Percentiles rank a stretch among this genome's conserved stretches.
Conservation (phyloP, 2,329 filamentous ascomycete genomes). For the Huntiella savannae region DNA sequence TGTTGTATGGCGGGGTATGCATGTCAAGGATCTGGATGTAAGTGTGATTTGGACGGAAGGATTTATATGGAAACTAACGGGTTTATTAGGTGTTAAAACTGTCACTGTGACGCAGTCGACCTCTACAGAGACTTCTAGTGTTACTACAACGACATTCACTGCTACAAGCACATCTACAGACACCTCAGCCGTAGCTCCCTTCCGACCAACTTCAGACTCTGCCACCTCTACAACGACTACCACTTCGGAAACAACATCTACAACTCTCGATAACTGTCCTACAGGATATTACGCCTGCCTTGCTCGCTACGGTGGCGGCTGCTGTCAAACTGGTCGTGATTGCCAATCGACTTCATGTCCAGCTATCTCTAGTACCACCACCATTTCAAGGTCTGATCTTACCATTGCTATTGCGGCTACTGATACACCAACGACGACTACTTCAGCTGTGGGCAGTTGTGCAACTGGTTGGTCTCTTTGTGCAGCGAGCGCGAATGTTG, state of each 20-base stretch:
- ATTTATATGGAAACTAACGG: not conserved
- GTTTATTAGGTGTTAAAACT: conserved; percentile 6
- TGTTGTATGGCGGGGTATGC: conserved; percentile 57
- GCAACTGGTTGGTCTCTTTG: conserved; percentile 66
- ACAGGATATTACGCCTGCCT: conserved; percentile 84
- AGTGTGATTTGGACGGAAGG: conserved; percentile 18
- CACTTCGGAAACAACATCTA: conserved; percentile 21
- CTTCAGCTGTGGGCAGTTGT: conserved; percentile 32
- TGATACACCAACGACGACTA: conserved; percentile 25
- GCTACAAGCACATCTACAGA: conserved; percentile 24
- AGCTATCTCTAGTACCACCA: conserved; percentile 35
- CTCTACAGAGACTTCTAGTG: conserved; percentile 11
- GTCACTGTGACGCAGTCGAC: conserved; percentile 10
- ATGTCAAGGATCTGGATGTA: conserved; percentile 53
- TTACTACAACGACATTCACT: conserved; percentile 22
- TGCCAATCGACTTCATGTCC: conserved; percentile 71
- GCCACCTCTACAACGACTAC: conserved; percentile 20
- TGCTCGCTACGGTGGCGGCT: conserved; percentile 64
- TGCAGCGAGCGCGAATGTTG: conserved; percentile 32
- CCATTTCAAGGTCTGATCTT: conserved; percentile 41
- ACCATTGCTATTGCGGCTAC: conserved; percentile 50
- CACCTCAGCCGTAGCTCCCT: conserved; percentile 16
- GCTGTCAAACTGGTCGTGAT: conserved; percentile 72
- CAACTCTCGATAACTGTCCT: conserved; percentile 39
- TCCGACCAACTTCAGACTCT: conserved; percentile 16